Conservation (phyloP, 495 filamentous ascomycete species). For the Podospora tetraspora region DNA sequence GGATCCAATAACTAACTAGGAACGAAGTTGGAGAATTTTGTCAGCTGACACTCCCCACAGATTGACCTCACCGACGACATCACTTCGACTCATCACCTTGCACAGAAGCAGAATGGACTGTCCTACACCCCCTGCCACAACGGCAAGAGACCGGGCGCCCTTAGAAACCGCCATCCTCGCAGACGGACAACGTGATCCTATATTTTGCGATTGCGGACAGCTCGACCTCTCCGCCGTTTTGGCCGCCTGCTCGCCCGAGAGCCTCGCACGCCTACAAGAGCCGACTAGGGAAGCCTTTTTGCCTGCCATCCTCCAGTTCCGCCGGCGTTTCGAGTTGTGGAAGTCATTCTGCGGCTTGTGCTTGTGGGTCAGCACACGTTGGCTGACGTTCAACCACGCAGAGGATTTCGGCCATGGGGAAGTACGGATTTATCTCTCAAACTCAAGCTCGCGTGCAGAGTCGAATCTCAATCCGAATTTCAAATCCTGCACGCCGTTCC, state of each 20-base stretch:
- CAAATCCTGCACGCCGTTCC: neutral
- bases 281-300: neutral
- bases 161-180: neutral
- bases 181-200: neutral
- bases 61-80: neutral
- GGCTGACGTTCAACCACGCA: too few relatives aligned
- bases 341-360: neutral
- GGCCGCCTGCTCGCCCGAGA: neutral
- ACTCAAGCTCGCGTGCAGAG: neutral
- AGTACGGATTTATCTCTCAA: neutral
- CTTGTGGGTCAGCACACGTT: too few relatives aligned
- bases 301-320: neutral
- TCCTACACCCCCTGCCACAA: neutral
- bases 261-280: neutral
- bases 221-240: neutral
- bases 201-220: neutral
- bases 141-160: neutral
- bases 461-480: too few relatives aligned
- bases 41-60: neutral
- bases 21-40: neutral
- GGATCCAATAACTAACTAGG: too few relatives aligned
- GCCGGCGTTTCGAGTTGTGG: too few relatives aligned
- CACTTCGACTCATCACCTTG: neutral
- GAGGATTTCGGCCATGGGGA: too few relatives aligned
- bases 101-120: neutral